Conservation (phyloP, 2,329 filamentous ascomycete genomes). For the Pestalotiopsis fici region DNA sequence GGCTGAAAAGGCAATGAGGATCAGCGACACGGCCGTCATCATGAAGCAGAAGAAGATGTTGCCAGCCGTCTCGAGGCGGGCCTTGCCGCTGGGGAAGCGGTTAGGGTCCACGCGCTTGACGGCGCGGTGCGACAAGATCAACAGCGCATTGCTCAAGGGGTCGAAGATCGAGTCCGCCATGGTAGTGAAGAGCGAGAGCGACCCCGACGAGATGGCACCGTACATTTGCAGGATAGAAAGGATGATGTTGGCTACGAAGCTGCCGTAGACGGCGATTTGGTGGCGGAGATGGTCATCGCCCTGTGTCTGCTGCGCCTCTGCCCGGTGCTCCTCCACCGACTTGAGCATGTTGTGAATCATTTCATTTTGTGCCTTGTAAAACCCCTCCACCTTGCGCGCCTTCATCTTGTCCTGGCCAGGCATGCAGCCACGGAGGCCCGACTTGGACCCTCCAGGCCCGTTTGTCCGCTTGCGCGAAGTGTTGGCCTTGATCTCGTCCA, state of each 20-base stretch:
- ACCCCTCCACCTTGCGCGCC: slow-evolving; percentile 67
- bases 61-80: slow-evolving; percentile 89
- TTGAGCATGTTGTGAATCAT: slow-evolving; percentile 91
- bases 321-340: slow-evolving; percentile 86
- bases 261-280: slow-evolving; percentile 66
- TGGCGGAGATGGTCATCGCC: slow-evolving; percentile 79
- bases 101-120: slow-evolving; percentile 83
- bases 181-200: slow-evolving; percentile 95
- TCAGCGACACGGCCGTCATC: slow-evolving; percentile 89
- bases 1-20: slow-evolving; percentile 86
- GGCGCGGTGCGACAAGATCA: slow-evolving; percentile 85
- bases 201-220: slow-evolving; percentile 81
- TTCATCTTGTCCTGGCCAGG: slow-evolving; percentile 22
- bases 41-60: slow-evolving; percentile 97
- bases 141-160: slow-evolving; percentile 82
- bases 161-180: slow-evolving; percentile 97
- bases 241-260: slow-evolving; percentile 77
- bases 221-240: slow-evolving; percentile 85
- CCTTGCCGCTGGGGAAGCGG: slow-evolving; percentile 89
- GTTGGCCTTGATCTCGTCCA: slow-evolving; percentile 78
- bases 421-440: slow-evolving; percentile 13
- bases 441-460: slow-evolving; percentile 25
- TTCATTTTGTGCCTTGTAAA: slow-evolving; percentile 91
- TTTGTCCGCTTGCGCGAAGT: slow-evolving; percentile 72
- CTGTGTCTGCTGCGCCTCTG: slow-evolving; percentile 77